Conservation (phyloP, 1,139 yeast genomes). For the Yarrowia galli region DNA sequence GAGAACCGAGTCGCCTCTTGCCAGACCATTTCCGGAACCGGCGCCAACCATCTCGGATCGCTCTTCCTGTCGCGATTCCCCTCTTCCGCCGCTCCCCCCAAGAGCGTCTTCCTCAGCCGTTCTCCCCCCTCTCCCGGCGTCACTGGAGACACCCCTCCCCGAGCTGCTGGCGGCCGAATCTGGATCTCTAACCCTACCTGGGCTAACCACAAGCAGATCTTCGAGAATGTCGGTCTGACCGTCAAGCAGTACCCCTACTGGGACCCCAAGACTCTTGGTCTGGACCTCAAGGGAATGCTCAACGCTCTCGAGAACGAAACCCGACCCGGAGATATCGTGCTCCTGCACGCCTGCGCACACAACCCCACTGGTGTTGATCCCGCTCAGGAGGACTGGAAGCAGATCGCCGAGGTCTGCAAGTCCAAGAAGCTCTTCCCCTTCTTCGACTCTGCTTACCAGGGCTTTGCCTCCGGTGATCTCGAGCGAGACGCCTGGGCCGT, state of each 20-base stretch:
- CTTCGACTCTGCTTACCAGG: slow-evolving; percentile 94
- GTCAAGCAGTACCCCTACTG: slow-evolving; percentile 82
- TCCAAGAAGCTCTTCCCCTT: slow-evolving; percentile 69
- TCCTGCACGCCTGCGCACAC: slow-evolving; percentile 94
- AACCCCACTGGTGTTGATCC: slow-evolving; percentile 97
- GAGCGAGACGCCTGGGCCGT: slow-evolving; percentile 61
- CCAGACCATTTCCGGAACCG: slow-evolving; percentile 94
- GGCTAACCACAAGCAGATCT: slow-evolving; percentile 93
- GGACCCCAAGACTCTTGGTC: slow-evolving; percentile 66
- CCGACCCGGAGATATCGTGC: slow-evolving; percentile 57
- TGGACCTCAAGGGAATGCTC: slow-evolving; percentile 60
- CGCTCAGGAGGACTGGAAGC: slow-evolving; percentile 76
- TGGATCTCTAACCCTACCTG: slow-evolving; percentile 92
- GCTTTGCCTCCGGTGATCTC: slow-evolving; percentile 79
- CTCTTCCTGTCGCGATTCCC: slow-evolving; percentile 65
- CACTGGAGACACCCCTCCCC: slow-evolving; percentile 21
- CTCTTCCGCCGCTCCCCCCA: slow-evolving; percentile 52
- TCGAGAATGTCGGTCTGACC: slow-evolving; percentile 67
- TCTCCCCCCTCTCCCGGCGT: slow-evolving; percentile 51
- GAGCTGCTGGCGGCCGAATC: slow-evolving; percentile 49
- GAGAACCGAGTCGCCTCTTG: slow-evolving; percentile 69
- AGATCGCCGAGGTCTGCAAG: slow-evolving; percentile 67
- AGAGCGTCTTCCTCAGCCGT: slow-evolving; percentile 42
- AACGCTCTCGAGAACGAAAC: slow-evolving; percentile 46
- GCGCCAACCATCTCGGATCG: slow-evolving; percentile 91